These are phyloP conservation scores for Ogataea neopini DNA, from an alignment of 805 yeast species.

Conservation along the genomic window DNA sequence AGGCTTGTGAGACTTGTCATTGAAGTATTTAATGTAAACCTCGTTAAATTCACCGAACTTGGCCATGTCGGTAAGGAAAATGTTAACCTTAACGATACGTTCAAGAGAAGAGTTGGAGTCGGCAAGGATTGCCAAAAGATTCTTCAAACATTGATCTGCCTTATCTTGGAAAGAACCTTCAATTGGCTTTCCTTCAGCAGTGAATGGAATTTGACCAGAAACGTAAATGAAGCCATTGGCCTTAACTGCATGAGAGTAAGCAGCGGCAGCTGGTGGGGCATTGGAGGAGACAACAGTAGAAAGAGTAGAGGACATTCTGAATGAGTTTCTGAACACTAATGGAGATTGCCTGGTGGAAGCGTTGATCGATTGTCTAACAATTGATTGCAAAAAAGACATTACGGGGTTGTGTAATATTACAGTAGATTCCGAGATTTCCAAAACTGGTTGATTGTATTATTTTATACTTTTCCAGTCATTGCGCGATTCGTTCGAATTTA, in stretches of 20 bases:
- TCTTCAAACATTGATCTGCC: slow-evolving; percentile 72
- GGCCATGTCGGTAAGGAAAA: slow-evolving; percentile 89
- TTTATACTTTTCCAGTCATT: neutral
- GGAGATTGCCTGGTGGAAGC: slow-evolving; percentile 7
- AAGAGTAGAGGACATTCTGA: slow-evolving; percentile 38
- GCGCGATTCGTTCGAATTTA: neutral
- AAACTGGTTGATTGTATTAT: neutral
- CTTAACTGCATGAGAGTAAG: slow-evolving; percentile 94
- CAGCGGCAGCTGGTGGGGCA: slow-evolving; percentile 97
- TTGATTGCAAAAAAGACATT: slow-evolving; percentile 15
- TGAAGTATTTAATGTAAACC: slow-evolving; percentile 79
- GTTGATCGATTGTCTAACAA: slow-evolving; percentile 18
- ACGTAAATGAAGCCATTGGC: slow-evolving; percentile 88
- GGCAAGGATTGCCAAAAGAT: slow-evolving; percentile 69
- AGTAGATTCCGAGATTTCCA: neutral
- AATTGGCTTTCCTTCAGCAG: slow-evolving; percentile 76
- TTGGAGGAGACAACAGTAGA: slow-evolving; percentile 58
- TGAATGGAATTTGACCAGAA: slow-evolving; percentile 94
- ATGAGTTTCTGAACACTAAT: slow-evolving; percentile 14
- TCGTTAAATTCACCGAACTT: slow-evolving; percentile 83
- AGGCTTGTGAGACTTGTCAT: slow-evolving; percentile 63
- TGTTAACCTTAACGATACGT: slow-evolving; percentile 82
- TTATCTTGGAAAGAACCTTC: slow-evolving; percentile 76
- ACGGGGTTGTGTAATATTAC: neutral
- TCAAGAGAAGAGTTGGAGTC: slow-evolving; percentile 85